These are phyloP conservation scores for Dendrobium officinale DNA, from an alignment of 106 monocot species.

Conservation along the genomic window DNA sequence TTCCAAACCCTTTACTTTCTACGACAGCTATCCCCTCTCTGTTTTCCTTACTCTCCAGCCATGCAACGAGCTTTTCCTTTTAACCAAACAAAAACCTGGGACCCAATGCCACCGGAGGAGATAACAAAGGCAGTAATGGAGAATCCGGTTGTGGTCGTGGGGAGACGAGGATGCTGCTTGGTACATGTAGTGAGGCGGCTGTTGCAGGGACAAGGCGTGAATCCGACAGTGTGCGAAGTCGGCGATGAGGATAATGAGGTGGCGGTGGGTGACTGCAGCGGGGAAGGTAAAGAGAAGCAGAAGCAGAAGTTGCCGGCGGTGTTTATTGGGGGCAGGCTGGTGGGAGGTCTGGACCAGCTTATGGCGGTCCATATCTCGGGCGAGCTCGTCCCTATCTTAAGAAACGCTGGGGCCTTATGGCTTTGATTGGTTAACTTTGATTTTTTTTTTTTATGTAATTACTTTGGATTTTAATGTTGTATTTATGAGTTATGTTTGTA, in stretches of 20 bases:
- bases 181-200: slow-evolving; percentile 55
- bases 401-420: slow-evolving; percentile 80
- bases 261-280: neutral
- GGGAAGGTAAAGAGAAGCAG: neutral
- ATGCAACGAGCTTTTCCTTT: no score
- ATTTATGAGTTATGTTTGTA: no score
- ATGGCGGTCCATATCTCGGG: slow-evolving; percentile 82
- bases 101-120: no score
- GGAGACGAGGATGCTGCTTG: slow-evolving; percentile 68
- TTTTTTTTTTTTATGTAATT: no score
- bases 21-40: no score
- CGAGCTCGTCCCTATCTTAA: slow-evolving; percentile 71
- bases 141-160: slow-evolving; percentile 71
- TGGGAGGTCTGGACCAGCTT: slow-evolving; percentile 57
- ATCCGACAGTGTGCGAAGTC: slow-evolving; percentile 58
- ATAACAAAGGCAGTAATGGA: slow-evolving; percentile 34
- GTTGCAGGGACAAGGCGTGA: slow-evolving; percentile 63
- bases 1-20: no score
- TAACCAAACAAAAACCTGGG: no score
- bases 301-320: slow-evolving; percentile 39
- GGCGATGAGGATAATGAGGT: slow-evolving; percentile 20
- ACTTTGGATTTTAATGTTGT: no score
- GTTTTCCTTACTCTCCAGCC: no score
- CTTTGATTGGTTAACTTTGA: slow-evolving; percentile 24
- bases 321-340: slow-evolving; percentile 57